Evolutionary conservation across 2,329 filamentous ascomycete genomes (phyloP), one percentile per base, ranked within the genome.

Genomic region (Pseudogymnoascus sp.): DNA sequence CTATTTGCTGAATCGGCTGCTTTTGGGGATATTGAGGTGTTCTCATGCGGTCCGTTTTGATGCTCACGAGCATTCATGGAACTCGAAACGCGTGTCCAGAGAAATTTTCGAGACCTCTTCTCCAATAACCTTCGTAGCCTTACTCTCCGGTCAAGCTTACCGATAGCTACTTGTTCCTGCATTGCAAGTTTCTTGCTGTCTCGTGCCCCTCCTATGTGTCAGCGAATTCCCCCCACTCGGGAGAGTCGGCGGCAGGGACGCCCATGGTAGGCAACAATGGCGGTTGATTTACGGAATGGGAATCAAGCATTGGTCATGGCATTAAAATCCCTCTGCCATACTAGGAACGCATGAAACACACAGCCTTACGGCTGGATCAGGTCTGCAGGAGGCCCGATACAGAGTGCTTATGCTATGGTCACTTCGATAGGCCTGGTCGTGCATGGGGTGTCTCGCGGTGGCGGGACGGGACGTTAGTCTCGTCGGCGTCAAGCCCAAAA

Each of bases 381-480:
- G 28, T 33, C 47, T 33, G 28, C 47, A 33, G 47, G 9, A 33
- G 28, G 47, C 28, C n/a, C 28, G 15, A 33, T 33, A 35, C 9
- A 53, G 47, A 53, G 28, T 53, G 25, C 47, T 35, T 18, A 53
- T 7, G n/a, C 14, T 15, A 18, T 33, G 28, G 25, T 12, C 25
- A 28, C 5, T 11, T 3, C 28, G 43, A 30, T 18, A 50, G 43
- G 43, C 25, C 25, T 50, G 43, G 7, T 12, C 18, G 22, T 50
- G 25, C 43, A 30, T 50, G 7, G n/a, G 22, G 30, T 30, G 43
- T 50, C 43, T 50, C 43, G 2, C 47, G 47, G 43, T 53, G 28
- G 47, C 47, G 47, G 47, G 47, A 53, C 47, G 47, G 28, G 28
- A 53, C 47, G 47, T 53, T 53, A 53, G 47, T 53, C 11, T 53